These are phyloP conservation scores for Clonostachys rhizophaga DNA, from an alignment of 2,329 filamentous ascomycete genomes.

Conservation along the genomic window DNA sequence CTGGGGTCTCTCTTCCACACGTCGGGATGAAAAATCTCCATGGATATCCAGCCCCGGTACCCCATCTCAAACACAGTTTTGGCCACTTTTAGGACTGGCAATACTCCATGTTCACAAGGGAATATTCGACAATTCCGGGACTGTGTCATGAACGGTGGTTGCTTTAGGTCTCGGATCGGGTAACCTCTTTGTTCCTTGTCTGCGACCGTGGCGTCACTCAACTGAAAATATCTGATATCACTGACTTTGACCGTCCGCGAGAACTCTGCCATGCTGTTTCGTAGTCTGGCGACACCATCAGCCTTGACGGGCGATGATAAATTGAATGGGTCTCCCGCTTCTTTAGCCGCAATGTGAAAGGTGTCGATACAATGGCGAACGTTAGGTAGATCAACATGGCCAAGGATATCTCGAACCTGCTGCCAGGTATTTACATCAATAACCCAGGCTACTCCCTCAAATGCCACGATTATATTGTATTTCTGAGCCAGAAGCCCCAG, in stretches of 20 bases:
- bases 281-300: neutral
- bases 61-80: neutral
- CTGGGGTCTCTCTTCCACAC: neutral
- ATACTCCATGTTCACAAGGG: neutral
- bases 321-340: neutral
- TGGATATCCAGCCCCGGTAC: neutral
- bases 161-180: neutral
- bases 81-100: neutral
- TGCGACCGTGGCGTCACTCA: neutral
- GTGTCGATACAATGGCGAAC: conserved; percentile 1
- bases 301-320: neutral
- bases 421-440: neutral
- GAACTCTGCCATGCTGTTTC: neutral
- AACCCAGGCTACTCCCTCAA: neutral
- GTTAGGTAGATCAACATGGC: neutral
- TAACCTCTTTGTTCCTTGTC: neutral
- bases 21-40: conserved; percentile 1
- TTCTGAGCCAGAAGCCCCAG: neutral
- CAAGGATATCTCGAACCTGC: neutral
- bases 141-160: conserved; percentile 1
- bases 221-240: neutral
- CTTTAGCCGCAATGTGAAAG: neutral
- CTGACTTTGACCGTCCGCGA: neutral
- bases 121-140: neutral
- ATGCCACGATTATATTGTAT: neutral